Conservation (phyloP, 2,329 filamentous ascomycete genomes). For the Diaporthe batatas region DNA sequence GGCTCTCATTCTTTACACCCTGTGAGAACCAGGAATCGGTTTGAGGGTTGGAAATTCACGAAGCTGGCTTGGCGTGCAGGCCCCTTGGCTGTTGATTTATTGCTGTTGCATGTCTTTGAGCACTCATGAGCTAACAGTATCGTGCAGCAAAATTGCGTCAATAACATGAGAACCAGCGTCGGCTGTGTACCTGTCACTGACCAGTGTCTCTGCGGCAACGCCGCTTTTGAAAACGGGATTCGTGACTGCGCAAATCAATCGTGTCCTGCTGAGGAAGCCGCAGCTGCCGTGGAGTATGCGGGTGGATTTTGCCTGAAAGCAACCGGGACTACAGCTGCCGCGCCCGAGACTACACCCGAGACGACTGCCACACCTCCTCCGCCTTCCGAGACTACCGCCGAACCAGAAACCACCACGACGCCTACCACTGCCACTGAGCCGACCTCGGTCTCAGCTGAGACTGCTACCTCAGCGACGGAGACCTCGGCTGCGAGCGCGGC, state of each 20-base stretch:
- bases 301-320: slow-evolving; percentile 43
- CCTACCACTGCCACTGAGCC: slow-evolving; percentile 33
- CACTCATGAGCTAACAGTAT: not conserved
- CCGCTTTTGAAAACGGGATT: slow-evolving; percentile 42
- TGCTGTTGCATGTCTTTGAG: not conserved
- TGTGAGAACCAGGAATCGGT: not conserved
- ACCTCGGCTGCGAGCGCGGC: slow-evolving; percentile 22
- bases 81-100: not conserved
- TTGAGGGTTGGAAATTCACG: not conserved
- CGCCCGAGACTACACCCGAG: slow-evolving; percentile 29
- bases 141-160: slow-evolving; percentile 34
- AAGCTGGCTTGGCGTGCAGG: not conserved
- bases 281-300: slow-evolving; percentile 43
- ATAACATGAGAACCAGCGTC: slow-evolving; percentile 34
- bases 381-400: slow-evolving; percentile 30
- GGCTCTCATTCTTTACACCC: not conserved
- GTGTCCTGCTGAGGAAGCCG: slow-evolving; percentile 44
- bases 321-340: slow-evolving; percentile 20
- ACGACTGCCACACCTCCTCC: slow-evolving; percentile 6
- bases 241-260: slow-evolving; percentile 43
- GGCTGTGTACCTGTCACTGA: slow-evolving; percentile 40
- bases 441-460: slow-evolving; percentile 21
- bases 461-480: slow-evolving; percentile 5
- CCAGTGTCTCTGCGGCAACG: slow-evolving; percentile 46
- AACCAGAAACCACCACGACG: slow-evolving; percentile 30